phyloP scores from a whole-genome alignment of 2,329 filamentous ascomycete genomes.

The Penicillium nordicum region DNA sequence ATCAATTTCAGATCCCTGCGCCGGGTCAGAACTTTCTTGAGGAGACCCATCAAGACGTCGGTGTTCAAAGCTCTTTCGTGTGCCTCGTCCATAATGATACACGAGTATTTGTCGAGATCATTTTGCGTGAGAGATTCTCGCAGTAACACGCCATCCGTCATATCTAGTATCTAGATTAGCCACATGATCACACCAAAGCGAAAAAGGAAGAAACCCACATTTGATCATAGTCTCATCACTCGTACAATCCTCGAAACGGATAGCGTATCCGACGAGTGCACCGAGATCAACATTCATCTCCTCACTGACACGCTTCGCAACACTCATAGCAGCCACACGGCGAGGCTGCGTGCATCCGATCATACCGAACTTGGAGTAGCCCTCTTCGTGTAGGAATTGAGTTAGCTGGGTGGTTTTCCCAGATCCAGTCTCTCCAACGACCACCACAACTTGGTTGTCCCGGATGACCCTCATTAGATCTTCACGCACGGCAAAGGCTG shows the following conservation, averaged over 20 bases:
- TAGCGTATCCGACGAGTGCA: slow-evolving; percentile 87
- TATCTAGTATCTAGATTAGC: slow-evolving; percentile 51
- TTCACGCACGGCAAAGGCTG: slow-evolving; percentile 93
- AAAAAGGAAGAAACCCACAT: slow-evolving; percentile 48
- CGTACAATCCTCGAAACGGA: slow-evolving; percentile 97
- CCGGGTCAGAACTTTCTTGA: slow-evolving; percentile 92
- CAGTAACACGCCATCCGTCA: slow-evolving; percentile 94
- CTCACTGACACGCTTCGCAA: slow-evolving; percentile 95
- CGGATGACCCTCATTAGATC: slow-evolving; percentile 87
- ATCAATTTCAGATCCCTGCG: slow-evolving; percentile 92
- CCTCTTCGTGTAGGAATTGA: slow-evolving; percentile 93
- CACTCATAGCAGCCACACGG: slow-evolving; percentile 97
- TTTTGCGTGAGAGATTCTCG: slow-evolving; percentile 89
- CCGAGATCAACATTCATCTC: slow-evolving; percentile 96
- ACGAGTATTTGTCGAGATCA: slow-evolving; percentile 93
- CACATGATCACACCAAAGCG: not conserved
- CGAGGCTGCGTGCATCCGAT: slow-evolving; percentile 96
- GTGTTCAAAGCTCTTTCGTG: slow-evolving; percentile 96
- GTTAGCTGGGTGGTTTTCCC: slow-evolving; percentile 97
- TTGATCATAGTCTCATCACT: slow-evolving; percentile 95
- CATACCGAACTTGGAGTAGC: slow-evolving; percentile 80
- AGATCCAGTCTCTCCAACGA: slow-evolving; percentile 94
- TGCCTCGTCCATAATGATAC: slow-evolving; percentile 99
- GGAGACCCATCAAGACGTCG: slow-evolving; percentile 92
- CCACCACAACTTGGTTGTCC: slow-evolving; percentile 95